Percentiles rank a stretch among this genome's conserved stretches.
These are phyloP conservation scores for Annulohypoxylon bovei DNA, from an alignment of 495 filamentous ascomycete species.

Conservation along the genomic window DNA sequence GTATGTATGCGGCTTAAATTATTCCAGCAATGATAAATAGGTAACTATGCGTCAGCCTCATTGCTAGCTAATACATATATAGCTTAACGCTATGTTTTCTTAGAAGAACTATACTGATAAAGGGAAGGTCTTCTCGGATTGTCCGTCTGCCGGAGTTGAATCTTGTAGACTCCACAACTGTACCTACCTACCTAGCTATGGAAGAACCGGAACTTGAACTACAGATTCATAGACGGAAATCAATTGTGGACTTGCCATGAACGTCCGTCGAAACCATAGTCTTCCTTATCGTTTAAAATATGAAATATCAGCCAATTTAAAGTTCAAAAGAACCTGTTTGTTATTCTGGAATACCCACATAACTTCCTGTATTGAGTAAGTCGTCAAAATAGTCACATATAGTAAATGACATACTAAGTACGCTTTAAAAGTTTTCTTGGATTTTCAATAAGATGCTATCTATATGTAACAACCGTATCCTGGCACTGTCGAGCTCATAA, in stretches of 20 bases:
- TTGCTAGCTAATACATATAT: neutral
- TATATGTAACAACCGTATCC: neutral
- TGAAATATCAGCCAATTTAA: constrained; percentile 4
- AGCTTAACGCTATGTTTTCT: constrained; percentile 9
- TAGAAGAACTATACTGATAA: neutral
- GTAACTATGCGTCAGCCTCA: constrained; percentile 8
- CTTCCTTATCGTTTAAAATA: neutral
- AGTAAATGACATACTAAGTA: neutral
- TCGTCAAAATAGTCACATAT: neutral
- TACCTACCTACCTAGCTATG: neutral
- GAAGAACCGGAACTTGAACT: neutral
- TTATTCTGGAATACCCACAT: constrained; percentile 13
- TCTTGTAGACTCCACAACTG: neutral
- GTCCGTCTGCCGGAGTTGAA: neutral
- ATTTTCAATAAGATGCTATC: neutral
- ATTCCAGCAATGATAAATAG: constrained; percentile 4
- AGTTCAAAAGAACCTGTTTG: neutral
- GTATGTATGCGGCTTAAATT: neutral
- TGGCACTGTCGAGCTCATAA: neutral
- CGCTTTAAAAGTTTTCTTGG: neutral
- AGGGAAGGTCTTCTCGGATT: constrained; percentile 1
- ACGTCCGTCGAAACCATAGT: neutral
- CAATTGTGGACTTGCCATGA: too few relatives aligned
- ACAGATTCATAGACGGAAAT: neutral
- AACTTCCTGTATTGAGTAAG: constrained; percentile 3